Evolutionary conservation across 441 rosid genomes (phyloP).

Genomic region (Aleurites moluccanus): DNA sequence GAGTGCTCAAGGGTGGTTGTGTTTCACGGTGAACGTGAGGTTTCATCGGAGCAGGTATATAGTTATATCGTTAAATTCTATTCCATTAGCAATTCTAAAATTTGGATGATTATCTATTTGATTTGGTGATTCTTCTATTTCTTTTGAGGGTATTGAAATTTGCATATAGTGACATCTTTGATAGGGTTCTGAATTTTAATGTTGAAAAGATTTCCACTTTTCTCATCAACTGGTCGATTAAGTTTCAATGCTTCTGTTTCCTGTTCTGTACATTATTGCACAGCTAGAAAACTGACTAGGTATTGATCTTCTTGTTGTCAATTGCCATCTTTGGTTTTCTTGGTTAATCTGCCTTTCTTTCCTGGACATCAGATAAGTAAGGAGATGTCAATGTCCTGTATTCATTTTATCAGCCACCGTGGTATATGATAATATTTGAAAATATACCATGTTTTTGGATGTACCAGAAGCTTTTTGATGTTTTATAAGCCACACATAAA

Average conservation of each 20-base stretch:
- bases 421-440: neutral
- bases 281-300: neutral
- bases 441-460: neutral
- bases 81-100: neutral
- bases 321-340: neutral
- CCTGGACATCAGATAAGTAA: neutral
- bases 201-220: neutral
- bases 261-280: neutral
- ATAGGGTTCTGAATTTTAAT: neutral
- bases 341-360: neutral
- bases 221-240: neutral
- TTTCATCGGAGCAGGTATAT: slow-evolving; percentile 68
- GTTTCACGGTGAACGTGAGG: slow-evolving; percentile 70
- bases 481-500: neutral
- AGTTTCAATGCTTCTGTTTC: neutral
- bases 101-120: neutral
- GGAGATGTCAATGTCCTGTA: neutral
- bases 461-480: neutral
- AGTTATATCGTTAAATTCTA: neutral
- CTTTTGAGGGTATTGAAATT: neutral
- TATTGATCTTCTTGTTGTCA: neutral
- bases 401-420: neutral
- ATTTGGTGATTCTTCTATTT: neutral
- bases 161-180: no score
- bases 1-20: slow-evolving; percentile 70